A percentile compares a stretch with the other conserved stretches of the same genome.
Conservation (phyloP, 495 filamentous ascomycete genomes). For the Hypoxylon subgilvum region DNA sequence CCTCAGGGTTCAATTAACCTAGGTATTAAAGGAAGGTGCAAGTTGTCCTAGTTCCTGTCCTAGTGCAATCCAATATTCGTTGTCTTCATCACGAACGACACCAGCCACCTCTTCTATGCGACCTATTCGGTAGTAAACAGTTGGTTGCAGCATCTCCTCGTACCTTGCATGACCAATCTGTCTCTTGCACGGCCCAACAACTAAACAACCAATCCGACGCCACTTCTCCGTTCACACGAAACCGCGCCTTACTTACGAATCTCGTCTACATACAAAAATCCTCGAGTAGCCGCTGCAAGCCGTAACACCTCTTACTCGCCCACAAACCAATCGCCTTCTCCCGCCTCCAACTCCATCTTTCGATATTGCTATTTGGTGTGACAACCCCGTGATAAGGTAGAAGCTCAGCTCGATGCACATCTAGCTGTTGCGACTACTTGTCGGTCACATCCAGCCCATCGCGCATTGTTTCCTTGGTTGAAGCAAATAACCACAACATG, state of each 20-base stretch:
- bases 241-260: slow-evolving; percentile 23
- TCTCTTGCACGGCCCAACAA: neutral
- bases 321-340: too few species aligned
- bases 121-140: slow-evolving; percentile 16
- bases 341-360: neutral
- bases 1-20: slow-evolving; percentile 25
- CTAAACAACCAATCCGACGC: slow-evolving; percentile 28
- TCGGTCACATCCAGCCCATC: slow-evolving; percentile 30
- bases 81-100: neutral
- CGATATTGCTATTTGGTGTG: slow-evolving; percentile 15
- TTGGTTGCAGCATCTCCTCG: slow-evolving; percentile 40
- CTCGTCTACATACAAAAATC: slow-evolving; percentile 17
- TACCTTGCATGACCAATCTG: slow-evolving; percentile 44
- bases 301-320: slow-evolving; percentile 2
- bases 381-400: slow-evolving; percentile 43
- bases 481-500: slow-evolving; percentile 58
- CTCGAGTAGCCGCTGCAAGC: slow-evolving; percentile 15
- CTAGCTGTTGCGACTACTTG: slow-evolving; percentile 50
- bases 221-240: slow-evolving; percentile 3
- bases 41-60: neutral
- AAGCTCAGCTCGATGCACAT: slow-evolving; percentile 42
- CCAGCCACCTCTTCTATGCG: slow-evolving; percentile 32
- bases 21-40: slow-evolving; percentile 7
- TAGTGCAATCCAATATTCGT: neutral
- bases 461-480: slow-evolving; percentile 37